Evolutionary conservation across 495 filamentous ascomycete genomes (phyloP).

Genomic region (Penicillium arizonense): DNA sequence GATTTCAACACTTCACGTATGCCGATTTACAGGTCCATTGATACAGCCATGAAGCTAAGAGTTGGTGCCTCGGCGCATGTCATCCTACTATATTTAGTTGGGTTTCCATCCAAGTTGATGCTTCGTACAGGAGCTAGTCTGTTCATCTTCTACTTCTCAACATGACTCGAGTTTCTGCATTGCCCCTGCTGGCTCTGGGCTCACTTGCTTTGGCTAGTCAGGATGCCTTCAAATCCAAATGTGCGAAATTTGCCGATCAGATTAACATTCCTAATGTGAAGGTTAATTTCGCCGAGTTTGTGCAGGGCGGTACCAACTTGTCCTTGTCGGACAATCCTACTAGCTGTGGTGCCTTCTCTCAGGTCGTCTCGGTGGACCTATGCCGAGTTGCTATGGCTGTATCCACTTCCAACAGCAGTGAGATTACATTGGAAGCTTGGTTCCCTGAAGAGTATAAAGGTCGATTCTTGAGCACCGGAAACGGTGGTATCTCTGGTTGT

Average conservation of each 20-base stretch:
- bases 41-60: too few relatives aligned
- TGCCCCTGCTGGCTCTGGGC: slow-evolving; percentile 24
- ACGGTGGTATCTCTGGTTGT: slow-evolving; percentile 57
- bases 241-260: slow-evolving; percentile 27
- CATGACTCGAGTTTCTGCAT: slow-evolving; percentile 17
- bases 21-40: too few relatives aligned
- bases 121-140: too few relatives aligned
- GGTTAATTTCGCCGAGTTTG: slow-evolving; percentile 39
- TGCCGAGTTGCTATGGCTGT: slow-evolving; percentile 59
- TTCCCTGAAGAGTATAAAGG: slow-evolving; percentile 52
- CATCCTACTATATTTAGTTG: too few relatives aligned
- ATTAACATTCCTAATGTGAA: slow-evolving; percentile 37
- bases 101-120: too few relatives aligned
- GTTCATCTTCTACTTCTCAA: not conserved
- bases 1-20: too few relatives aligned
- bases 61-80: not conserved
- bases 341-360: slow-evolving; percentile 39
- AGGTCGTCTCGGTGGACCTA: slow-evolving; percentile 44
- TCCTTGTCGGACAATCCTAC: slow-evolving; percentile 44
- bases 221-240: slow-evolving; percentile 31
- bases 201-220: slow-evolving; percentile 25
- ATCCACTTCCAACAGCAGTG: slow-evolving; percentile 50
- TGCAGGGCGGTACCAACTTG: slow-evolving; percentile 49
- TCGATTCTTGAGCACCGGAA: slow-evolving; percentile 54
- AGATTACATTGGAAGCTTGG: slow-evolving; percentile 58